Evolutionary conservation across 2,329 filamentous ascomycete genomes (phyloP), one percentile per base, ranked within the genome.

Genomic region (Talaromyces albobiverticillius): DNA sequence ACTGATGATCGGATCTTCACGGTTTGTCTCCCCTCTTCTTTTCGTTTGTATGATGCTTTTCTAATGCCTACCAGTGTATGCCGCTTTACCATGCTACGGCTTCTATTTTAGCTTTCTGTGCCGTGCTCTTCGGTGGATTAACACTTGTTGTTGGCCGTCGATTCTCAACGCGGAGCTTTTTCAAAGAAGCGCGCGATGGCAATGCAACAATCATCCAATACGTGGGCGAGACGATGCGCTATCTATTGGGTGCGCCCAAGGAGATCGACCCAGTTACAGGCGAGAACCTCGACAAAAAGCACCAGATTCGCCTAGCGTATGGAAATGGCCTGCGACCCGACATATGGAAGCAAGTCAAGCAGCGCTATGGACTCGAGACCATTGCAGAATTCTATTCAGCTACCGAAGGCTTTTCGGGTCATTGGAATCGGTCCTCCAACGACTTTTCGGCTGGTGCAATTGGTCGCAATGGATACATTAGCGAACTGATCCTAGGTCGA

Each of bases 1-100:
- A 71, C 76, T 2, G 76, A 77, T 1, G 90, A 95, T 64, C 78
- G 87, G 31, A 85, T 90, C 65, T 93, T 90, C 66, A 92, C 89
- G 11, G 85, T 87, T 78, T 66, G 77, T 22, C 8, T 11, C 4
- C 10, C 9, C 11, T 8, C 11, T 26, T 4, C 20, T 18, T 38
- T 46, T 1, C 49, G 6, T 3, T 22, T 23, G 18, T 16, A n/a
- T 23, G 13, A 23, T 4, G 38, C 14, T n/a, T 14, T 46, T 22
- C 40, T 50, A 49, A 41, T 26, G 36, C 13, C 34, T 2, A 45
- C 41, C 23, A 89, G 86, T 86, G 86, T 54, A 95, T 96, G 89
- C 91, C 91, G 0, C 78, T 96, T 6, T 95, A 96, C 67, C 91
- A 96, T 74, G 87, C 87, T 38, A 90, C 90, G 0, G 91, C 88